Conservation (phyloP, 495 filamentous ascomycete genomes). For the Tetracladium setigerum region DNA sequence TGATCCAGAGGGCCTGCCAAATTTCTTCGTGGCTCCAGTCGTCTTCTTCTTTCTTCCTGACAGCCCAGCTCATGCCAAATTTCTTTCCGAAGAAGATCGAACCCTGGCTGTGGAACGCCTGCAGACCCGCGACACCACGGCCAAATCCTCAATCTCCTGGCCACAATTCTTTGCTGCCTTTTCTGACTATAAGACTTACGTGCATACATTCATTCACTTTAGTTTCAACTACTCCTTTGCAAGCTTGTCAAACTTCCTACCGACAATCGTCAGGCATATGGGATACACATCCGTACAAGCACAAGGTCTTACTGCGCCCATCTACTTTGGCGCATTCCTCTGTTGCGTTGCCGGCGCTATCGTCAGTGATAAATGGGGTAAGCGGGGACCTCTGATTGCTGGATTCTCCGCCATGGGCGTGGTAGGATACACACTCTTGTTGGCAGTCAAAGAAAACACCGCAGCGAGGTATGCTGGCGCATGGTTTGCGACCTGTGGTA, state of each 20-base stretch:
- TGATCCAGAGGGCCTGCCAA: constrained; percentile 57
- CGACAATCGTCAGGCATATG: constrained; percentile 70
- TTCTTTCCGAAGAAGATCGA: constrained; percentile 63
- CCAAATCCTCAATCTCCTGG: constrained; percentile 34
- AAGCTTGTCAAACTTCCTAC: constrained; percentile 74
- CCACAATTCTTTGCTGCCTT: constrained; percentile 43
- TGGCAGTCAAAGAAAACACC: constrained; percentile 35
- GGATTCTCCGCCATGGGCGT: constrained; percentile 42
- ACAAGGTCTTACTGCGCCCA: constrained; percentile 70
- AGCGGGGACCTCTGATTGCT: constrained; percentile 58
- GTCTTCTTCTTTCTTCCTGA: constrained; percentile 70
- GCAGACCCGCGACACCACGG: constrained; percentile 48
- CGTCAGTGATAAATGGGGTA: constrained; percentile 54
- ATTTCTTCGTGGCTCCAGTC: constrained; percentile 53
- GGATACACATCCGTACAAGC: constrained; percentile 58
- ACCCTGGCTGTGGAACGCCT: constrained; percentile 60
- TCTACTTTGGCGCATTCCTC: constrained; percentile 66
- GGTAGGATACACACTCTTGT: constrained; percentile 38
- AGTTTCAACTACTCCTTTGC: constrained; percentile 58
- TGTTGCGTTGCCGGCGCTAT: constrained; percentile 56
- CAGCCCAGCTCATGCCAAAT: constrained; percentile 55
- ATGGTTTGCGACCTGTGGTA: constrained; percentile 58
- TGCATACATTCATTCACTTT: constrained; percentile 51
- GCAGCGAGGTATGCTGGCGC: constrained; percentile 53
- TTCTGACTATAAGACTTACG: constrained; percentile 56